Percentiles rank a stretch among this genome's conserved stretches.
Evolutionary conservation across 2,329 filamentous ascomycete genomes (phyloP).

Genomic region (Fusarium miscanthi): DNA sequence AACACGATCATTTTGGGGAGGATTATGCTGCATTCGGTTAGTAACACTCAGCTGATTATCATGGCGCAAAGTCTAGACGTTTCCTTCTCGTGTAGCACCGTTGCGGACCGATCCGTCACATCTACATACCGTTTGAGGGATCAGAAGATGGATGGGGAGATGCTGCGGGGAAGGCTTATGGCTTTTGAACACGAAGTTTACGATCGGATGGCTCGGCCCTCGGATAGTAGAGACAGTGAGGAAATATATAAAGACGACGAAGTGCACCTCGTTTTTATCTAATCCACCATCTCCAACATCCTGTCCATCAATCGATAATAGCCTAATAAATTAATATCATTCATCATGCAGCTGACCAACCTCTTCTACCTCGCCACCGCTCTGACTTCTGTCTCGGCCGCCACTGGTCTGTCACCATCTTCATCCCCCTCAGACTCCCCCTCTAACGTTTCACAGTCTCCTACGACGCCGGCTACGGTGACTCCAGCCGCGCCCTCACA

Average conservation of each 20-base stretch:
- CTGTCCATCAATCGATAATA: no score
- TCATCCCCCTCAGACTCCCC: no score
- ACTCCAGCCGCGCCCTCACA: conserved; percentile 63
- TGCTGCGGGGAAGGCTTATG: background rate
- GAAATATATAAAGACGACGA: background rate
- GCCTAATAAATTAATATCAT: background rate
- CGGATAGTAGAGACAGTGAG: fast-evolving
- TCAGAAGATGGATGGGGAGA: background rate
- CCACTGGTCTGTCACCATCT: conserved; percentile 40
- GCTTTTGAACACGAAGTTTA: background rate
- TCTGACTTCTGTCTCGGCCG: conserved; percentile 50
- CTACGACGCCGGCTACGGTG: conserved; percentile 78
- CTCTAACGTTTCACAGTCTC: conserved; percentile 60
- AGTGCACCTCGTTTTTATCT: fast-evolving
- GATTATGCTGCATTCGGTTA: background rate
- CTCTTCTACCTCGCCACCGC: conserved; percentile 52
- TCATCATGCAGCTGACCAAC: conserved; percentile 56
- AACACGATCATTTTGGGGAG: background rate
- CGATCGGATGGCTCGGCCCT: background rate
- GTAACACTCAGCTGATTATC: background rate
- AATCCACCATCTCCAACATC: background rate
- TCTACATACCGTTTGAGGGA: background rate
- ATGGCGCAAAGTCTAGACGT: background rate
- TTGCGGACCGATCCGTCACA: conserved; percentile 5
- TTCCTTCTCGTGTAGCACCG: background rate